Base-by-base conservation (phyloP, 2,329 filamentous ascomycete species). In the Fusarium tricinctum region DNA sequence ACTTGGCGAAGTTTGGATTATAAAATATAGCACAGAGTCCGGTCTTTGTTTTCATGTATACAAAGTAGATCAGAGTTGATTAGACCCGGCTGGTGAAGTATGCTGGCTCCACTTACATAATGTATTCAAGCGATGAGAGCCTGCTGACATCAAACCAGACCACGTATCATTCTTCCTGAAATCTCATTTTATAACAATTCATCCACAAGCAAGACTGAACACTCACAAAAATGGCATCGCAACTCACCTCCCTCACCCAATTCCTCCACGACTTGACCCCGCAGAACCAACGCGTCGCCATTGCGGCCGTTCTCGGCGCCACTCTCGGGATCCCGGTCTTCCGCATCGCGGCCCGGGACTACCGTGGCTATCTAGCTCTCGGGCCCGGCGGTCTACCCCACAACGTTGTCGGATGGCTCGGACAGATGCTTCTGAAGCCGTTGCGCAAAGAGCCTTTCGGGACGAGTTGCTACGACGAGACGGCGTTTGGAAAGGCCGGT, bases 361-460 rank as follows among this genome's bases (percentile, higher is more conserved):
- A 69, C 14, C 46, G 33, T 40, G 66, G 50, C 3, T 69, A 69
- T 35, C 44, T 69, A n/a, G 58, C 38, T 28, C 63, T 69, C 12
- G 66, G 62, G 13, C 66, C 66, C 2, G 59, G 59, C 12, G 59
- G 59, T 22, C 48, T 8, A 8, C 59, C 59, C 47, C 46, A 69
- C 19, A 69, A 63, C 19, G n/a, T 58, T 30, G 19, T 63, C 22
- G 66, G 66, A 32, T 69, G 66, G 66, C 10, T 69, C 3, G 52
- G 47, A 2, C 66, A 69, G 40, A 52, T 69, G 6, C 54, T 53
- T 2, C 9, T 69, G 4, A 60, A 60, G 26, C 66, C 66, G 8
- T 17, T 69, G 10, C 58, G 51, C 35, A 69, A 63, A 10, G 66
- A 69, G 5, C 38, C 61, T 4, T 46, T 66, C 20, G 43, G 57